Evolutionary conservation across 768 basidiomycete species (phyloP).

Genomic region (Arthromyces matolae): DNA sequence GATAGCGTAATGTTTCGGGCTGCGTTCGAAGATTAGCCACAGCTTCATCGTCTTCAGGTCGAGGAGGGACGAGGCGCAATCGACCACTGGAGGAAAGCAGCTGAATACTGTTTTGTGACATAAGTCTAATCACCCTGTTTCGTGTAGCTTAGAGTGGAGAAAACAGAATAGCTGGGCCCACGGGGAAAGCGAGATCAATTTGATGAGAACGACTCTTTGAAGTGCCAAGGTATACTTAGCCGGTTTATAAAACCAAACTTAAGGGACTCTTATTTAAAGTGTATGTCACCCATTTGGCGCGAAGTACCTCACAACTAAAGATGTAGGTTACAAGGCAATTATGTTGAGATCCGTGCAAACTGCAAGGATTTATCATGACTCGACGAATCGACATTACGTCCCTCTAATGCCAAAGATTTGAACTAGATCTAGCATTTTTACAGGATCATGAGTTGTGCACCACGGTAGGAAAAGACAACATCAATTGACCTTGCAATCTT

Average conservation of each 20-base stretch:
- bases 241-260: too few relatives aligned
- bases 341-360: not conserved
- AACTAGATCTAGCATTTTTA: conserved; percentile 46
- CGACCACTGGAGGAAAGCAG: conserved; percentile 32
- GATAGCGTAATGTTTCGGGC: conserved; percentile 34
- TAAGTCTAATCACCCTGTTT: not conserved
- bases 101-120: conserved; percentile 26
- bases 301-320: too few relatives aligned
- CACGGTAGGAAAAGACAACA: not conserved
- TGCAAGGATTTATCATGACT: not conserved
- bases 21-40: conserved; percentile 34
- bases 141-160: not conserved
- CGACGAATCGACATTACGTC: not conserved
- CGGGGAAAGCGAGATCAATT: too few relatives aligned
- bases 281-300: too few relatives aligned
- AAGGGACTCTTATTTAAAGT: too few relatives aligned
- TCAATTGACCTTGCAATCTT: conserved; percentile 62
- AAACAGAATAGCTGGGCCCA: not conserved
- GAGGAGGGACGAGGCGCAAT: conserved; percentile 32
- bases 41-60: conserved; percentile 30
- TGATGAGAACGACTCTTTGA: too few relatives aligned
- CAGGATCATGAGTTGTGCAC: not conserved
- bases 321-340: not conserved
- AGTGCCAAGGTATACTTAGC: too few relatives aligned
- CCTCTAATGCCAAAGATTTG: conserved; percentile 49